Evolutionary conservation across 768 basidiomycete species (phyloP).

Genomic region (Rhodotorula diobovata): DNA sequence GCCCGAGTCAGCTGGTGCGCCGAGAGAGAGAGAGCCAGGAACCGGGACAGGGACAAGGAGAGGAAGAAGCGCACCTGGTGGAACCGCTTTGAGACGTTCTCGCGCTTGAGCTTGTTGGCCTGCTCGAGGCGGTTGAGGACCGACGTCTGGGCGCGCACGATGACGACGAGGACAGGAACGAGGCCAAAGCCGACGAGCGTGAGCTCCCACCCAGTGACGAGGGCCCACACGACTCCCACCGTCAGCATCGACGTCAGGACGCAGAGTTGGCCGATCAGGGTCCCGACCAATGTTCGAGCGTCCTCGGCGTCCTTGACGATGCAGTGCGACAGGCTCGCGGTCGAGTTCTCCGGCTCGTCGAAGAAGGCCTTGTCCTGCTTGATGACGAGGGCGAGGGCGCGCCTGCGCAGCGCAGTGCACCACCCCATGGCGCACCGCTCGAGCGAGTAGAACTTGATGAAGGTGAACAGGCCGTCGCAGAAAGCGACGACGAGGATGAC

Average conservation of each 20-base stretch:
- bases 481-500: slow-evolving; percentile 63
- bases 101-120: slow-evolving; percentile 76
- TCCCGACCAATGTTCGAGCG: slow-evolving; percentile 67
- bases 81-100: slow-evolving; percentile 76
- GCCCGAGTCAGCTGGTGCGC: too few relatives aligned
- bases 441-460: slow-evolving; percentile 73
- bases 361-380: slow-evolving; percentile 83
- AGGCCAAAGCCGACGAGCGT: slow-evolving; percentile 84
- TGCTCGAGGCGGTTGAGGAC: slow-evolving; percentile 68
- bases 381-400: slow-evolving; percentile 60
- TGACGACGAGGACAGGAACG: slow-evolving; percentile 71
- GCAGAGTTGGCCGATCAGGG: slow-evolving; percentile 64
- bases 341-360: slow-evolving; percentile 61
- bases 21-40: background rate
- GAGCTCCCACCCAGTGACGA: slow-evolving; percentile 82
- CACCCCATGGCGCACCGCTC: slow-evolving; percentile 69
- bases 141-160: slow-evolving; percentile 70
- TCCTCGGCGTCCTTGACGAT: slow-evolving; percentile 88
- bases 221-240: slow-evolving; percentile 82
- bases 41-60: background rate
- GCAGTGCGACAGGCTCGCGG: slow-evolving; percentile 63
- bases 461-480: slow-evolving; percentile 68
- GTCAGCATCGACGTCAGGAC: slow-evolving; percentile 76
- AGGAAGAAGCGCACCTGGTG: slow-evolving; percentile 60
- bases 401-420: slow-evolving; percentile 63